These are phyloP conservation scores for Phoma sp. DNA, from an alignment of 2,329 filamentous ascomycete species.

Conservation along the genomic window DNA sequence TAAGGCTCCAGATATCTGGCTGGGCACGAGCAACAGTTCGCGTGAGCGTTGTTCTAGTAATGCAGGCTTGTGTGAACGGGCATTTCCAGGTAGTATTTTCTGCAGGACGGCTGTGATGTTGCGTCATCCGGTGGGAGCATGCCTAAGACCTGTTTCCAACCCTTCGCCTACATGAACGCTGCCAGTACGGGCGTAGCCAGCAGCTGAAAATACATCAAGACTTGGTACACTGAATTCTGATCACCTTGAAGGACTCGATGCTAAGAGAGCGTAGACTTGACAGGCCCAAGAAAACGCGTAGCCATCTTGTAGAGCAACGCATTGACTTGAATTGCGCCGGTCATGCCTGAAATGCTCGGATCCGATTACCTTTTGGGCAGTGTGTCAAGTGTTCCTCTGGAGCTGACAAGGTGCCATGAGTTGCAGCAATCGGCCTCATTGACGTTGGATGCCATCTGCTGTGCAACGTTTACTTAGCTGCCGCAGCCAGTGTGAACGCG, in stretches of 20 bases:
- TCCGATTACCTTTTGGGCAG: too few species aligned
- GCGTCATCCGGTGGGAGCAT: conserved; percentile 12
- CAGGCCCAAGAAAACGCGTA: too few species aligned
- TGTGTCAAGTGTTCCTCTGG: too few species aligned
- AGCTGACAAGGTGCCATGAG: too few species aligned
- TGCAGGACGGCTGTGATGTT: conserved; percentile 9
- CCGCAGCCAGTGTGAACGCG: conserved; percentile 1
- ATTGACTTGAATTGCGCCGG: too few species aligned
- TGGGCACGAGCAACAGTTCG: conserved; percentile 18
- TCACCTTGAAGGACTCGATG: too few species aligned
- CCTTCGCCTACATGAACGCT: not conserved
- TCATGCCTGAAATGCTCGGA: too few species aligned
- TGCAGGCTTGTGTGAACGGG: conserved; percentile 12
- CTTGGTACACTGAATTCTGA: not conserved
- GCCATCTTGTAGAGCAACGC: too few species aligned
- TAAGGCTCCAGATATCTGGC: conserved; percentile 16
- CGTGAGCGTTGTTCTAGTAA: conserved; percentile 15
- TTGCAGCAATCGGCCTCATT: not conserved
- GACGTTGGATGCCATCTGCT: not conserved
- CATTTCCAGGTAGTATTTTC: not conserved
- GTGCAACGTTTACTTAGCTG: conserved; percentile 9
- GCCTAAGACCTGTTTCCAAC: conserved; percentile 11
- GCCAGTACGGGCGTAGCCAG: conserved; percentile 9
- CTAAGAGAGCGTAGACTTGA: too few species aligned
- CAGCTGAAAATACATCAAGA: conserved; percentile 1